Evolutionary conservation across 768 basidiomycete genomes (phyloP).

Genomic region (Auriculariales sp.): DNA sequence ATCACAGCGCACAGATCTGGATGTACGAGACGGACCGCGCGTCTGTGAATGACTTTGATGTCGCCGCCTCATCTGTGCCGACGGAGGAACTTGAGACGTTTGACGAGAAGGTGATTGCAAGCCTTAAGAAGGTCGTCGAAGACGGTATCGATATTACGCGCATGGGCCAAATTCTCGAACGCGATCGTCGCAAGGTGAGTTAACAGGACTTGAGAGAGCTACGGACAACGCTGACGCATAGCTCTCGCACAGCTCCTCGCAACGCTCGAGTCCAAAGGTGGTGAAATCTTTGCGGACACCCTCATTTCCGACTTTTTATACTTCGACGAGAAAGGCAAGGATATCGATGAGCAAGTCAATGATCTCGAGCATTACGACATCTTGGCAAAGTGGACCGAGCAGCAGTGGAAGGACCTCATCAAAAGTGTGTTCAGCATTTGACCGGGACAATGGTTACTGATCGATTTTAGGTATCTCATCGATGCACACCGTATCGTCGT

Average conservation of each 20-base stretch:
- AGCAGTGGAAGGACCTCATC: slow-evolving; percentile 67
- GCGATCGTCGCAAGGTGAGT: slow-evolving; percentile 75
- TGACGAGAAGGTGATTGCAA: slow-evolving; percentile 47
- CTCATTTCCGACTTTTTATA: slow-evolving; percentile 81
- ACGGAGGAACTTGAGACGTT: slow-evolving; percentile 64
- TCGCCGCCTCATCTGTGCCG: slow-evolving; percentile 77
- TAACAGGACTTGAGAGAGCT: background rate
- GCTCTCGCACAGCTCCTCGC: slow-evolving; percentile 50
- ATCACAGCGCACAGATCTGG: slow-evolving; percentile 63
- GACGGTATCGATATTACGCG: slow-evolving; percentile 83
- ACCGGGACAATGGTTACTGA: slow-evolving; percentile 6
- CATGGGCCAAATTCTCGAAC: slow-evolving; percentile 72
- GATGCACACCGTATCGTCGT: slow-evolving; percentile 61
- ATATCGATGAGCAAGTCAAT: slow-evolving; percentile 57
- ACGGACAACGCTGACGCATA: background rate
- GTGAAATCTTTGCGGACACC: slow-evolving; percentile 59
- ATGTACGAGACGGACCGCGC: slow-evolving; percentile 68
- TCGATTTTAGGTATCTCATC: slow-evolving; percentile 53
- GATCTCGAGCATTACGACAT: slow-evolving; percentile 59
- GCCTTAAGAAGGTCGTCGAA: slow-evolving; percentile 50
- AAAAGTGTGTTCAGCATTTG: slow-evolving; percentile 34
- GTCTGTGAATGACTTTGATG: slow-evolving; percentile 52
- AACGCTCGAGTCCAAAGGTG: slow-evolving; percentile 68
- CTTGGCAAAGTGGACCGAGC: slow-evolving; percentile 55
- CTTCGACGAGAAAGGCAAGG: slow-evolving; percentile 67